phyloP scores from a whole-genome alignment of 2,329 filamentous ascomycete species.

The Penicillium crustosum region DNA sequence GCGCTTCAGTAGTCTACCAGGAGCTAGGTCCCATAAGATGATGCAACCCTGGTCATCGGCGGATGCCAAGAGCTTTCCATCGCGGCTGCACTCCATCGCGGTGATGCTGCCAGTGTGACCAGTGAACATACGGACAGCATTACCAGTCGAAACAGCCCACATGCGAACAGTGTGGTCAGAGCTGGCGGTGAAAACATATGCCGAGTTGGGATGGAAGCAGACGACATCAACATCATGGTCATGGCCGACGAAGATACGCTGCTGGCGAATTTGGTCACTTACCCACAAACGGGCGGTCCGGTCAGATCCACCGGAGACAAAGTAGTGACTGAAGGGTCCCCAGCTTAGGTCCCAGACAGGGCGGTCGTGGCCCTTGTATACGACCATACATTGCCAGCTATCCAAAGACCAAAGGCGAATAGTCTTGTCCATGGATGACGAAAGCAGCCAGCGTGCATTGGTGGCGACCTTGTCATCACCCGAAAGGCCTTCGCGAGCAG shows the following conservation, averaged over 20 bases:
- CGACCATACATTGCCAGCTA: constrained; percentile 84
- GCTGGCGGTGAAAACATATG: constrained; percentile 90
- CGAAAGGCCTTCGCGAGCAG: constrained; percentile 49
- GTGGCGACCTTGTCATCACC: constrained; percentile 48
- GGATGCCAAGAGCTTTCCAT: constrained; percentile 86
- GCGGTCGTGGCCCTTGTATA: constrained; percentile 90
- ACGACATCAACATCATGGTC: constrained; percentile 89
- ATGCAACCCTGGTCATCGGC: constrained; percentile 88
- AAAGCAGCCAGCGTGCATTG: constrained; percentile 75
- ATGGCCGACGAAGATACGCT: constrained; percentile 86
- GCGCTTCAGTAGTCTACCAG: constrained; percentile 81
- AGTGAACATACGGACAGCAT: constrained; percentile 85
- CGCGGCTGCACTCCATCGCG: constrained; percentile 78
- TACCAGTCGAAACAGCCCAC: constrained; percentile 90
- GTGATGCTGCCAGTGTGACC: constrained; percentile 88
- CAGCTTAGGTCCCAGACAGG: constrained; percentile 86
- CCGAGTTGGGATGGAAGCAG: constrained; percentile 92
- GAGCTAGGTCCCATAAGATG: constrained; percentile 89
- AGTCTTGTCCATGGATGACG: constrained; percentile 81
- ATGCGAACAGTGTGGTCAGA: constrained; percentile 93
- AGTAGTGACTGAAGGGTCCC: constrained; percentile 95
- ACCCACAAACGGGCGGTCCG: constrained; percentile 88
- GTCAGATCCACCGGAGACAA: constrained; percentile 82
- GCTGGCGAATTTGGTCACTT: constrained; percentile 85
- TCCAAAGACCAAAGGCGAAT: constrained; percentile 92